Base-by-base conservation (phyloP, 495 filamentous ascomycete genomes). In the Penicillium nucicola region DNA sequence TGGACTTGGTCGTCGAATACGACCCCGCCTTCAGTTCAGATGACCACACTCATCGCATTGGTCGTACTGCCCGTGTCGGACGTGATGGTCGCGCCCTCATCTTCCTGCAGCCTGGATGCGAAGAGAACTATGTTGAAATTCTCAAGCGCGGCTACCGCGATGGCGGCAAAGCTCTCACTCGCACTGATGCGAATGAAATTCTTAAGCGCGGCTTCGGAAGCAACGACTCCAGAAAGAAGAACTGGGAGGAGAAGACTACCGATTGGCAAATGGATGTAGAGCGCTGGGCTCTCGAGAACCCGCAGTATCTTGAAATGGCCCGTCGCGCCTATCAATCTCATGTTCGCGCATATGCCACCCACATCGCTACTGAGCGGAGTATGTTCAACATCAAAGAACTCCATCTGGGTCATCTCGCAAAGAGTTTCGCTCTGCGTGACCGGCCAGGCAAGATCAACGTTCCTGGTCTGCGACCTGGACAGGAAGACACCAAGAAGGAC, bases 1-100 rank as follows among this genome's bases (percentile, higher is more conserved):
- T 97, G 33, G 93, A 98, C 58, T 78, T 95, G 14, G 87, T 97
- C 25, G 79, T 97, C 49, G 92, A 98, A 64, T 97, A 93, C 65
- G 93, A 97, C 61, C 91, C 93, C 0, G 86, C 93, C 4, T 97
- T 96, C 71, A 88, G 85, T 58, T 79, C 86, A 3, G 85, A 91
- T 43, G 93, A 98, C 56, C 93, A 98, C 65, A 75, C 96, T 3
- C 93, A 98, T 62, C 87, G 93, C 37, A 88, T 97, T 52, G 93
- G 93, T 35, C 88, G 93, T 62, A 98, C 93, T 14, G 93, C 93
- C 7, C 87, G 93, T 73, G 87, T 95, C 0, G 93, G 93, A 15
- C 88, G 87, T 3, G 78, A 89, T 36, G 93, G 93, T n/a, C 84
- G 89, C 42, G 90, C 93, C 0, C 71, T 85, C 0, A 84, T 97